Conservation (phyloP, 2,329 filamentous ascomycete species). For the Ceratocystis eucalypticola region DNA sequence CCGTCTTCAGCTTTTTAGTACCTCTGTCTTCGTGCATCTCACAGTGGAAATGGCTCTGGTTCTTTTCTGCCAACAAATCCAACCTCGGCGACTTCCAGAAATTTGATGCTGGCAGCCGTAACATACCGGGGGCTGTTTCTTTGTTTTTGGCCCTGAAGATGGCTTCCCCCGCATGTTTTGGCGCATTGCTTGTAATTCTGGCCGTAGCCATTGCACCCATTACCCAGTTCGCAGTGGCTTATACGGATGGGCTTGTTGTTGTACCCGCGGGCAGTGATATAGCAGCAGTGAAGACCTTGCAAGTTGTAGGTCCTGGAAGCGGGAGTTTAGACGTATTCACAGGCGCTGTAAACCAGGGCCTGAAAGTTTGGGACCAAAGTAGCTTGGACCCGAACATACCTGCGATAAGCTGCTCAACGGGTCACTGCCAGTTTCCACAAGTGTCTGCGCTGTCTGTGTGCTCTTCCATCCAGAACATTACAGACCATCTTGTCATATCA, state of each 20-base stretch:
- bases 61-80: conserved; percentile 22
- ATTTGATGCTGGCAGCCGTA: conserved; percentile 24
- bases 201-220: conserved; percentile 20
- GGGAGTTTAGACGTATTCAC: background rate
- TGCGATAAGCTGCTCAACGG: conserved; percentile 19
- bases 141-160: conserved; percentile 22
- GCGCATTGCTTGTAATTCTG: conserved; percentile 22
- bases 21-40: conserved; percentile 24
- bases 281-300: conserved; percentile 8
- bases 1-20: conserved; percentile 22
- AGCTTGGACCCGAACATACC: conserved; percentile 8
- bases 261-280: background rate
- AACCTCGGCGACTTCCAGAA: conserved; percentile 23
- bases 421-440: conserved; percentile 21
- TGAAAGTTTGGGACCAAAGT: background rate
- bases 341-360: background rate
- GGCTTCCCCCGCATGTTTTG: conserved; percentile 23
- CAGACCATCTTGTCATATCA: conserved; percentile 19
- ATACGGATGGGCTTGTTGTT: background rate
- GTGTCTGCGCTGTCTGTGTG: conserved; percentile 22
- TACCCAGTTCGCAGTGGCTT: conserved; percentile 18
- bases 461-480: conserved; percentile 22
- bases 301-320: background rate
- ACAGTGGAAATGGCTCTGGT: conserved; percentile 27
- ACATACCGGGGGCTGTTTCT: conserved; percentile 21